Base-by-base conservation (phyloP, 345 rosid species). In the Combretum micranthum region DNA sequence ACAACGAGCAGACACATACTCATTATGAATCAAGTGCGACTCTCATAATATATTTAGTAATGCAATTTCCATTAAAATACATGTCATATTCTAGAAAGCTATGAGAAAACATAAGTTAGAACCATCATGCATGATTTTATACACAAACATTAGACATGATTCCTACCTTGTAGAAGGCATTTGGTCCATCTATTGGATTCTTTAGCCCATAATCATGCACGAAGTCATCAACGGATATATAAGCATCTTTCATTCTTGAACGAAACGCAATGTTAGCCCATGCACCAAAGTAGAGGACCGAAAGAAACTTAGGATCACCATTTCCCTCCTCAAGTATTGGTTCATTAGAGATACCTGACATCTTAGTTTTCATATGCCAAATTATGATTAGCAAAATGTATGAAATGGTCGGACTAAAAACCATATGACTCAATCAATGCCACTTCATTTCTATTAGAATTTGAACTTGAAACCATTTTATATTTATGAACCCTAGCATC, bases 161-260 rank as follows among this genome's bases (percentile, higher is more conserved):
- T 46, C 6, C 19, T 77, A 87, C 98, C 86, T 90, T 96, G 50
- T 87, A 91, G 74, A 91, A 83, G 65, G 96, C 88, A 75, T 66
- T 83, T 15, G 92, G 98, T 48, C 72, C 78, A 20, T 72, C 75
- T 26, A 45, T 50, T 25, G 67, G 57, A 45, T 60, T 67, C 63
- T 68, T 48, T 53, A 85, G 69, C 21, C 84, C 82, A 60, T 69
- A 83, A 48, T 71, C 80, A 62, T 57, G 64, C 69, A 71, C 50
- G 50, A 91, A 77, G 69, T 85, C 64, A 37, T 91, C 98, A 17
- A 79, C 57, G 21, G 96, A 68, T 44, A 82, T 42, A 64, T 75
- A 87, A 39, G 63, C 94, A 73, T 91, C 96, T 69, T 91, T 95
- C 98, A 91, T 91, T 80, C n/a, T 8, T n/a, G n/a, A n/a, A 55